Conservation (phyloP, 169 alveolate species). For the Theileria sp. region DNA sequence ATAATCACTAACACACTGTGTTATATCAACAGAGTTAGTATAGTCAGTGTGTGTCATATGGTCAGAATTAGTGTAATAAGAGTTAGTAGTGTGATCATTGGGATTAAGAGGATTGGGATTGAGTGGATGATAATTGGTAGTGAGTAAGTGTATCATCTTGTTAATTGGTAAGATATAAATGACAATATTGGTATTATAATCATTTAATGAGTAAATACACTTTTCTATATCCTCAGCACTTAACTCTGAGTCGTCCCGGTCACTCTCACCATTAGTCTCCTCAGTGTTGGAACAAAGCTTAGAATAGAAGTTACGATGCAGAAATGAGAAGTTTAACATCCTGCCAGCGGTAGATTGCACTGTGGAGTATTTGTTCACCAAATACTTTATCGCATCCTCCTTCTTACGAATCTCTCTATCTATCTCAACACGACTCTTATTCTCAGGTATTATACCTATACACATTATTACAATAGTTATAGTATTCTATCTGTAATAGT, state of each 20-base stretch:
- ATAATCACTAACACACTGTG: too few relatives aligned
- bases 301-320: conserved; percentile 43
- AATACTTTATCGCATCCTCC: conserved; percentile 74
- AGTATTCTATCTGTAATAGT: background rate
- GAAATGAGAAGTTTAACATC: conserved; percentile 65
- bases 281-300: background rate
- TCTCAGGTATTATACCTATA: conserved; percentile 72
- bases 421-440: conserved; percentile 68
- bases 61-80: too few relatives aligned
- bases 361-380: conserved; percentile 62
- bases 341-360: conserved; percentile 35
- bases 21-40: too few relatives aligned
- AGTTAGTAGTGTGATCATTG: too few relatives aligned
- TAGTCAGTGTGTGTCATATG: too few relatives aligned
- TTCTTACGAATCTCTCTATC: conserved; percentile 75
- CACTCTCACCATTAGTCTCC: conserved; percentile 24
- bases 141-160: conserved; percentile 76
- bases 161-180: conserved; percentile 83
- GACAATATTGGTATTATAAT: conserved; percentile 83
- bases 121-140: conserved; percentile 72
- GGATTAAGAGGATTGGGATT: conserved; percentile 67
- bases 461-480: too few relatives aligned
- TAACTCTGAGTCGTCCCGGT: conserved; percentile 65
- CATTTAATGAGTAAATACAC: conserved; percentile 87
- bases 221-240: conserved; percentile 87